A percentile compares a stretch with the other conserved stretches of the same genome.
Conservation (phyloP, 352 stramenopile genomes). For the Pythium pectinolyticum region DNA sequence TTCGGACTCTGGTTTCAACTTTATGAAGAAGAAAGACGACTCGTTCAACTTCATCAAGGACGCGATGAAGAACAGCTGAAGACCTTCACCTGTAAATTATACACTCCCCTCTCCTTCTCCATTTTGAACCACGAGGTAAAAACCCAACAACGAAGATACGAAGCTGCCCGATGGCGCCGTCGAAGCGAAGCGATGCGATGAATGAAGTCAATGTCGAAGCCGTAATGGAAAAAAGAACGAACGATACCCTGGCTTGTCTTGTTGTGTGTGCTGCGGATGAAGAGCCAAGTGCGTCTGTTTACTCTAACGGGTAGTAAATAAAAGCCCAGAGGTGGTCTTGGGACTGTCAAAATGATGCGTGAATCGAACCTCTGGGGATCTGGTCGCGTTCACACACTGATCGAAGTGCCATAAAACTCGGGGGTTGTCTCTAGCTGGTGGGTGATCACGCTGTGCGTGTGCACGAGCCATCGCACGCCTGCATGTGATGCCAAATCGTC, state of each 20-base stretch:
- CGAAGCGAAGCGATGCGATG: slow-evolving; percentile 17
- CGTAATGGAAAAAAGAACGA: slow-evolving; percentile 4
- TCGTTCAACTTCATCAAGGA: slow-evolving; percentile 90
- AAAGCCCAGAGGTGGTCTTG: background rate
- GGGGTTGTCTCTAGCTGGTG: background rate
- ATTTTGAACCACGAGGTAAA: slow-evolving; percentile 24
- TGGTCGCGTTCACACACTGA: slow-evolving; percentile 1
- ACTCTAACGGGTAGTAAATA: no score
- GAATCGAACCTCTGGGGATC: background rate
- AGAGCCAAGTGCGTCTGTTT: slow-evolving; percentile 1
- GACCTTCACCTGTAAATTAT: slow-evolving; percentile 55
- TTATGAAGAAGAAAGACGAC: slow-evolving; percentile 88
- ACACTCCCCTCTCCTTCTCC: slow-evolving; percentile 18
- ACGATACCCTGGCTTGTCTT: slow-evolving; percentile 1
- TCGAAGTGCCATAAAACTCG: no score
- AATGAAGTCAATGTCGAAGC: slow-evolving; percentile 26
- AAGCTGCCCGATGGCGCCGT: background rate
- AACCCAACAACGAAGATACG: slow-evolving; percentile 7
- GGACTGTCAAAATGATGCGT: background rate
- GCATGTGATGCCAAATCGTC: slow-evolving; percentile 8
- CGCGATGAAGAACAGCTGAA: slow-evolving; percentile 86
- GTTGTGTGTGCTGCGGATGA: slow-evolving; percentile 2
- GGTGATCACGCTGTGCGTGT: slow-evolving; percentile 5
- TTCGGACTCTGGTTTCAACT: slow-evolving; percentile 70
- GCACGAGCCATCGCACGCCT: slow-evolving; percentile 7